Base-by-base conservation (phyloP, 139 green algal genomes). In the Chlamydomonas applanata region DNA sequence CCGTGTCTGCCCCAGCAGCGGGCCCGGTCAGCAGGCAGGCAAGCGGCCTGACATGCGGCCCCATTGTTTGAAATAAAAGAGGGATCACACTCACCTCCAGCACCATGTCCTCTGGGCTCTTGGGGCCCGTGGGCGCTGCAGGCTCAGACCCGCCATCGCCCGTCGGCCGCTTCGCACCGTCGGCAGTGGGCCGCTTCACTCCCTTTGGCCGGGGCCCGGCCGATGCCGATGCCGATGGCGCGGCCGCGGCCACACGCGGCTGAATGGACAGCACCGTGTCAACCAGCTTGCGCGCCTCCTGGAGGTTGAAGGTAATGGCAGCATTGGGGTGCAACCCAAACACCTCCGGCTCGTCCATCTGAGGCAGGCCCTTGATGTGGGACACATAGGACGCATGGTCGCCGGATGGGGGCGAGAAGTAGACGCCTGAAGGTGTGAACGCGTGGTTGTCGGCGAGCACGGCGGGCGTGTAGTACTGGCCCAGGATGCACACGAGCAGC, bases 261-360 rank as follows among this genome's bases (percentile, higher is more conserved):
- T 93, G 90, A 13, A 96, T 88, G 56, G 74, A 49, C 30, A 94
- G 60, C 25, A 96, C 66, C 14, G 79, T 86, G 49, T 87, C 75
- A 1, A 89, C 61, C 25, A 89, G 52, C 49, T 64, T 70, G 24
- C 81, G 65, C 1, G 74, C 71, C 32, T 88, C 79, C 79, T 92
- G 82, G 45, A 88, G 68, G 79, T 93, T 81, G 71, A 91, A 88
- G 17, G 83, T 71, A 27, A 93, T 88, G 82, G 87, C 83, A 11
- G 92, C 91, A 71, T 96, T 97, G 35, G 86, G 49, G 69, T 96
- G 88, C 71, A 97, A 85, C 4, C 92, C 92, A 82, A 95, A 97
- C 27, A 95, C 84, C 60, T 89, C 83, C 5, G 92, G 92, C 30
- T 77, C 76, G 63, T 93, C 89, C 25, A 60, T 62, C 5, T 57